Conservation (phyloP, 129 eudicot species). For the Helianthus tuberosus region DNA sequence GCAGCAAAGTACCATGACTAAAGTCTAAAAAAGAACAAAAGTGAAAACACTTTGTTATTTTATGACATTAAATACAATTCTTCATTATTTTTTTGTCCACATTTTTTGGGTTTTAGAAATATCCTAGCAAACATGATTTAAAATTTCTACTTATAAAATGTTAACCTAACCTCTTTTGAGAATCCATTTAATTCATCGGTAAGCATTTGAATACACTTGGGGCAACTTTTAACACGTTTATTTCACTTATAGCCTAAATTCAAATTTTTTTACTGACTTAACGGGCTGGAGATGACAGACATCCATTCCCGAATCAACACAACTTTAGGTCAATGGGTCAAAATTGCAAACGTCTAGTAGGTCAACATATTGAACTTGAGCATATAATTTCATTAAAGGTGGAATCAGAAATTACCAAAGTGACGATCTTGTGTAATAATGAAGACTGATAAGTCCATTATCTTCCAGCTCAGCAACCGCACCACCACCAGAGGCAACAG, state of each 20-base stretch:
- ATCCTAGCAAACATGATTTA: neutral
- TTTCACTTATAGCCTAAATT: neutral
- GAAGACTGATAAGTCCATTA: slow-evolving; percentile 37
- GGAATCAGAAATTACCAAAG: slow-evolving; percentile 62
- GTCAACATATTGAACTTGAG: slow-evolving; percentile 4
- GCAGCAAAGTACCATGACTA: too few relatives aligned
- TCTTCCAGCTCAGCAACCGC: slow-evolving; percentile 64
- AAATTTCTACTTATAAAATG: neutral
- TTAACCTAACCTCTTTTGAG: neutral
- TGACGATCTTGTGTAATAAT: slow-evolving; percentile 52
- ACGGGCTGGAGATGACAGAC: neutral
- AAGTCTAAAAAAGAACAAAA: too few relatives aligned
- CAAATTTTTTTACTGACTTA: neutral
- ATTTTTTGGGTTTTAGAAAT: too few relatives aligned
- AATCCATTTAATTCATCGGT: neutral
- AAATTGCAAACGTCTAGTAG: neutral
- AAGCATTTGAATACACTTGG: neutral
- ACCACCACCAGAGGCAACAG: slow-evolving; percentile 64
- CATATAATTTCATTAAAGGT: neutral
- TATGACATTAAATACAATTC: too few relatives aligned
- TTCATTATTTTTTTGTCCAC: too few relatives aligned
- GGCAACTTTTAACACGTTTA: neutral
- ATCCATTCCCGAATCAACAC: neutral
- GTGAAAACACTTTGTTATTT: too few relatives aligned
- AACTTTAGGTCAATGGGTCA: neutral